phyloP scores from a whole-genome alignment of 805 yeast species.

The Ogataea siamensis region DNA sequence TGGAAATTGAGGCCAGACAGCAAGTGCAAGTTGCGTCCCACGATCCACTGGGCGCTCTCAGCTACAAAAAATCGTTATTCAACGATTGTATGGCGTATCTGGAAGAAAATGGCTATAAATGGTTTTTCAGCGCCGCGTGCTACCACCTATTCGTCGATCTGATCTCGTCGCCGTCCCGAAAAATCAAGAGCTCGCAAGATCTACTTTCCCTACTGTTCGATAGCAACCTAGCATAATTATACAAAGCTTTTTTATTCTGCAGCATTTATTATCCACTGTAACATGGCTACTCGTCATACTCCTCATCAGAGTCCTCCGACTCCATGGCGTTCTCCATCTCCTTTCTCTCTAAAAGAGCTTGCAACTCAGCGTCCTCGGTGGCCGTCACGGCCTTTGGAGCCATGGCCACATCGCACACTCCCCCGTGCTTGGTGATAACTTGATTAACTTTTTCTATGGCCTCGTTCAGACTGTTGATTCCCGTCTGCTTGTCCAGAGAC shows the following conservation, averaged over 20 bases:
- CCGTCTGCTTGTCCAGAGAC: conserved; percentile 87
- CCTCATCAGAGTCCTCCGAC: conserved; percentile 54
- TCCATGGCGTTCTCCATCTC: conserved; percentile 86
- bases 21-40: conserved; percentile 10
- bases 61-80: conserved; percentile 16
- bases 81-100: conserved; percentile 19
- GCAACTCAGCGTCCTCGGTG: conserved; percentile 96
- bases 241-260: conserved; percentile 1
- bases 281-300: conserved; percentile 26
- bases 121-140: conserved; percentile 35
- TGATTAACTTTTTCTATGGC: conserved; percentile 78
- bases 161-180: conserved; percentile 9
- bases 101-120: conserved; percentile 21
- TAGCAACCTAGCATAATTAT: not conserved
- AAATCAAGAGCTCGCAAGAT: conserved; percentile 14
- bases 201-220: conserved; percentile 16
- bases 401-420: conserved; percentile 90
- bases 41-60: conserved; percentile 13
- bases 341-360: conserved; percentile 89
- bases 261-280: conserved; percentile 6
- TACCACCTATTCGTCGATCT: conserved; percentile 26
- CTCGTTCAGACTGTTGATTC: conserved; percentile 71
- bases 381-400: conserved; percentile 99
- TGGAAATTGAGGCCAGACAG: conserved; percentile 27
- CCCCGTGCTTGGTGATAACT: conserved; percentile 71